A percentile compares a stretch with the other conserved stretches of the same genome.
These are phyloP conservation scores for Tephrocybe sp. DNA, from an alignment of 768 basidiomycete species.

Conservation along the genomic window DNA sequence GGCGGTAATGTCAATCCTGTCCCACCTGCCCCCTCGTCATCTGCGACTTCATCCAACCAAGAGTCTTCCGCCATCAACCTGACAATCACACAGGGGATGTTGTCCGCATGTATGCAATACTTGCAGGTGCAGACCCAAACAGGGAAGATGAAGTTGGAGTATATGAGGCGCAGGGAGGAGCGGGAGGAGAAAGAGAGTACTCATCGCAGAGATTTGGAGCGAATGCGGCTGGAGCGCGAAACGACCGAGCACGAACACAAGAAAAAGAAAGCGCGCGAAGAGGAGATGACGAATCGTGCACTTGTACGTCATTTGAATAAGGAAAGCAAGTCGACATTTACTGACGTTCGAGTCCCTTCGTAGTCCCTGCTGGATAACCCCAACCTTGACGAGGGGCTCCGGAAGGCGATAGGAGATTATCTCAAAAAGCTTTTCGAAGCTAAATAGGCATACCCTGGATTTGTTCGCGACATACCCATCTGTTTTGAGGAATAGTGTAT, in stretches of 20 bases:
- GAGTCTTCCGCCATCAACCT: constrained; percentile 47
- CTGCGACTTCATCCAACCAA: constrained; percentile 17
- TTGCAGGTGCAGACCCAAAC: constrained; percentile 69
- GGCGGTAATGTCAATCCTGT: constrained; percentile 8
- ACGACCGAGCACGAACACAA: constrained; percentile 51
- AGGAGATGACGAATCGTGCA: constrained; percentile 65
- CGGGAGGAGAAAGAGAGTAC: constrained; percentile 61
- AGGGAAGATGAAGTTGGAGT: constrained; percentile 67
- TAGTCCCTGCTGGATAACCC: constrained; percentile 61
- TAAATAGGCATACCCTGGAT: constrained; percentile 25
- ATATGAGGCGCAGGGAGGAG: constrained; percentile 63
- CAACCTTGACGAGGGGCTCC: constrained; percentile 54
- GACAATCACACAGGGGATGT: constrained; percentile 53
- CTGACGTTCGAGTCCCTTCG: constrained; percentile 1
- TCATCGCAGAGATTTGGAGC: constrained; percentile 50
- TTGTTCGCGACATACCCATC: constrained; percentile 3
- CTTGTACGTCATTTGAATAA: constrained; percentile 37
- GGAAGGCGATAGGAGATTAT: constrained; percentile 68
- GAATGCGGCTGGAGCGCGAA: constrained; percentile 53
- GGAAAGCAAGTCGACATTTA: background rate
- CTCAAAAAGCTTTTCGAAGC: constrained; percentile 60
- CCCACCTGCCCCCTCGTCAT: constrained; percentile 15
- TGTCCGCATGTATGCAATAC: constrained; percentile 55
- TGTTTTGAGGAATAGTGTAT: constrained; percentile 9
- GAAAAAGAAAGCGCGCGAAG: constrained; percentile 43